Base-by-base conservation (phyloP, 148 eudicot genomes). In the Vaccinium darrowii region DNA sequence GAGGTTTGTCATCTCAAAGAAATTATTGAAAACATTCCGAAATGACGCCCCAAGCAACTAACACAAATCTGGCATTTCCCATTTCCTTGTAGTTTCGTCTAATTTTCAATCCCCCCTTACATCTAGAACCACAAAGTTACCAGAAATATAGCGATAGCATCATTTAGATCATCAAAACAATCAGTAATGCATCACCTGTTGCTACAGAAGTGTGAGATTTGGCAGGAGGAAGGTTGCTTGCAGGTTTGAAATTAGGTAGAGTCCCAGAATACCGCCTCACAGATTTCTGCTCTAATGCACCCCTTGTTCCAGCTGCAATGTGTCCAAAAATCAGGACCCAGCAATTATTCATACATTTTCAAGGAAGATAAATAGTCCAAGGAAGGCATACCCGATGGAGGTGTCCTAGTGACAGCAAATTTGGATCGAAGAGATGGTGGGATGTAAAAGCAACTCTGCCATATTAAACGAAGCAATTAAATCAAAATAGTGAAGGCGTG, bases 401-500 rank as follows among this genome's bases (percentile, higher is more conserved):
- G 94, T 77, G 93, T 90, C 81, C 92, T 88, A 79, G 52, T 85
- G 23, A 83, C 78, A 80, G 92, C 84, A 84, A 92, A 69, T 86
- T 87, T 92, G 71, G 91, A 47, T 27, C 92, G 95, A 72, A 91
- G 91, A 62, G 92, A 91, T 82, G 95, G 93, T 43, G 93, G 92
- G 74, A 90, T 85, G 77, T 94, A 94, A 57, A 79, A 92, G 87
- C 98, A 94, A 83, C 88, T 94, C 98, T 95, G 95, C 72, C 76
- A 81, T 84, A 84, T 76, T 8, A 72, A 36, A 81, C 71, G n/a
- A 25, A 72, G 1, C 14, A 74, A n/a, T 69, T 49, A 62, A 82
- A 30, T 27, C 1, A 33, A 77, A 54, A 57, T 5, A 27, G 23
- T 5, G 43, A 69, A 69, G 74, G 16, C 74, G 43, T 13, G 73